Conservation (phyloP, 2,329 filamentous ascomycete species). For the Dendrostoma leiphaemia region DNA sequence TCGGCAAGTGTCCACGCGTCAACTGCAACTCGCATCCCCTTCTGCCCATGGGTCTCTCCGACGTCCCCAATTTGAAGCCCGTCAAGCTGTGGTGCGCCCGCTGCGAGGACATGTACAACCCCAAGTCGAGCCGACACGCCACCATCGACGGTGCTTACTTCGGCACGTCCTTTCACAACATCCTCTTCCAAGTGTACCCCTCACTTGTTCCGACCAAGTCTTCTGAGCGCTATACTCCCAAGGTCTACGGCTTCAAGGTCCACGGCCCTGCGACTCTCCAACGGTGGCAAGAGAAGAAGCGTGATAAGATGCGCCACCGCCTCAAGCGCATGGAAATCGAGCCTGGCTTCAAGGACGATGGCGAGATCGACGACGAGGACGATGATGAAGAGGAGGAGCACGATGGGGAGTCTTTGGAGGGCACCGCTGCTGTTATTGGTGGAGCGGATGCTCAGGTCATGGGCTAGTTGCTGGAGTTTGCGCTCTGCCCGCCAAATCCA, state of each 20-base stretch:
- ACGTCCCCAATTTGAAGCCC: conserved; percentile 81
- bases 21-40: conserved; percentile 92
- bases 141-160: conserved; percentile 98
- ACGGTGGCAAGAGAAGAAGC: conserved; percentile 82
- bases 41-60: conserved; percentile 90
- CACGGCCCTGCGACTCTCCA: conserved; percentile 85
- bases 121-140: conserved; percentile 93
- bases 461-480: neutral
- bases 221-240: conserved; percentile 80
- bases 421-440: conserved; percentile 19
- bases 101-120: conserved; percentile 98
- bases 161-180: conserved; percentile 97
- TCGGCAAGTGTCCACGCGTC: conserved; percentile 96
- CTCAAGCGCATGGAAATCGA: conserved; percentile 72
- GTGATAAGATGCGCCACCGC: conserved; percentile 78
- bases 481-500: neutral
- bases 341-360: conserved; percentile 73
- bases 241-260: conserved; percentile 93
- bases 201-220: conserved; percentile 84
- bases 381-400: conserved; percentile 63
- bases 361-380: conserved; percentile 57
- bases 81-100: conserved; percentile 97
- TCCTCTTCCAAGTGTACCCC: conserved; percentile 97
- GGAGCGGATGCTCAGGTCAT: conserved; percentile 1
- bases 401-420: conserved; percentile 38